A percentile compares a stretch with the other conserved stretches of the same genome.
Conservation (phyloP, 257 asterid species). For the Fraxinus cuspidata region DNA sequence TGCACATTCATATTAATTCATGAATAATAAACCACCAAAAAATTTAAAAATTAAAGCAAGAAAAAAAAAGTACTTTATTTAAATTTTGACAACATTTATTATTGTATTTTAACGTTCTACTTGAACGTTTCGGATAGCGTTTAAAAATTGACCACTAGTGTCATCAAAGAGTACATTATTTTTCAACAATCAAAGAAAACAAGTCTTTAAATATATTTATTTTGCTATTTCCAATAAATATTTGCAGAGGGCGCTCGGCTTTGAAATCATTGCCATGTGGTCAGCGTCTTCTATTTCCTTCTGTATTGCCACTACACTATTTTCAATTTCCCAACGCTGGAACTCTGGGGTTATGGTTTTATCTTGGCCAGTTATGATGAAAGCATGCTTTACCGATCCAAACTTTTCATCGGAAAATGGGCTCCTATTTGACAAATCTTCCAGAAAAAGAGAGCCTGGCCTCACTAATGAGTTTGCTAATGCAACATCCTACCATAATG, state of each 20-base stretch:
- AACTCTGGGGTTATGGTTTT: constrained; percentile 33
- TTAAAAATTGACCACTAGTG: too few relatives aligned
- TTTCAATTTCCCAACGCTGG: constrained; percentile 51
- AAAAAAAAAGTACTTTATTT: too few relatives aligned
- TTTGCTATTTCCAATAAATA: constrained; percentile 37
- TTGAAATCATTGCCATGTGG: constrained; percentile 56
- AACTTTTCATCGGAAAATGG: constrained; percentile 38
- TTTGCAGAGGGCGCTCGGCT: constrained; percentile 33
- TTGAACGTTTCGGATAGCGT: too few relatives aligned
- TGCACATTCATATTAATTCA: too few relatives aligned
- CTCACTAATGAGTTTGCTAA: constrained; percentile 47
- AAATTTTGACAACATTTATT: too few relatives aligned
- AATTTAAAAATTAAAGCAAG: too few relatives aligned
- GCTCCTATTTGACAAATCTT: constrained; percentile 37
- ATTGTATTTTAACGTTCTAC: too few relatives aligned
- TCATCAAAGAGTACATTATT: too few relatives aligned
- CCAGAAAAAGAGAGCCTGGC: constrained; percentile 39
- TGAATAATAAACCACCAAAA: too few relatives aligned
- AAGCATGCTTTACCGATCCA: constrained; percentile 53
- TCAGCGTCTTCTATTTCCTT: constrained; percentile 43
- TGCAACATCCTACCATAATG: constrained; percentile 44
- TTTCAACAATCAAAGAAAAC: not conserved
- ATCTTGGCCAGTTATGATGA: constrained; percentile 37
- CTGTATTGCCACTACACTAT: constrained; percentile 33
- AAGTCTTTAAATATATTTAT: not conserved